Conservation (phyloP, 1,139 yeast species). For the Geotrichum aggregatum region DNA sequence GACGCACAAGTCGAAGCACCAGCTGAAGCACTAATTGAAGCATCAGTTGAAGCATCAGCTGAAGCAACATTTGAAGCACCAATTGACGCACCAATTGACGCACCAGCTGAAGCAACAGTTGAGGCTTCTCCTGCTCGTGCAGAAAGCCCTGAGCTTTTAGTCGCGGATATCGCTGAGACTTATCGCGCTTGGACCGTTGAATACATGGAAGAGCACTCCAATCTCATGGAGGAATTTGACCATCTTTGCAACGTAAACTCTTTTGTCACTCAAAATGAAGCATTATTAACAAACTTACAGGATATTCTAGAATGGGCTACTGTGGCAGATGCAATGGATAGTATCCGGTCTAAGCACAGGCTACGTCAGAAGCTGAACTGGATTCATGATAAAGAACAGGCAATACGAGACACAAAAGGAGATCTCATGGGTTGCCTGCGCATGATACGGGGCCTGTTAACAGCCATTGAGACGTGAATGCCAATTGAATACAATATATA, state of each 20-base stretch:
- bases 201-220: constrained; percentile 18
- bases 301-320: constrained; percentile 22
- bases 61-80: too few relatives aligned
- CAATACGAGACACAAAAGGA: constrained; percentile 11
- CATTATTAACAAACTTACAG: constrained; percentile 3
- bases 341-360: constrained; percentile 16
- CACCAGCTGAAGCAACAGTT: too few relatives aligned
- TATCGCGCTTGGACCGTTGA: constrained; percentile 17
- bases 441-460: constrained; percentile 20
- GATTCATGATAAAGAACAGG: constrained; percentile 18
- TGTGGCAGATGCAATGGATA: constrained; percentile 21
- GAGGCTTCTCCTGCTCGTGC: too few relatives aligned
- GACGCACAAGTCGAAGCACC: too few relatives aligned
- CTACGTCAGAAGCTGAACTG: constrained; percentile 20
- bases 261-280: not conserved
- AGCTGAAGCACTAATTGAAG: too few relatives aligned
- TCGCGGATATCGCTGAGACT: constrained; percentile 11
- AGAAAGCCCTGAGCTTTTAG: not conserved
- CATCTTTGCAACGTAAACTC: constrained; percentile 15
- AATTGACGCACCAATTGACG: too few relatives aligned
- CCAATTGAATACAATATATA: too few relatives aligned
- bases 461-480: constrained; percentile 12
- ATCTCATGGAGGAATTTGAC: constrained; percentile 19
- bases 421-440: constrained; percentile 18
- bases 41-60: too few relatives aligned